Evolutionary conservation across 2,329 filamentous ascomycete genomes (phyloP).

Genomic region (Aspergillus sojae): DNA sequence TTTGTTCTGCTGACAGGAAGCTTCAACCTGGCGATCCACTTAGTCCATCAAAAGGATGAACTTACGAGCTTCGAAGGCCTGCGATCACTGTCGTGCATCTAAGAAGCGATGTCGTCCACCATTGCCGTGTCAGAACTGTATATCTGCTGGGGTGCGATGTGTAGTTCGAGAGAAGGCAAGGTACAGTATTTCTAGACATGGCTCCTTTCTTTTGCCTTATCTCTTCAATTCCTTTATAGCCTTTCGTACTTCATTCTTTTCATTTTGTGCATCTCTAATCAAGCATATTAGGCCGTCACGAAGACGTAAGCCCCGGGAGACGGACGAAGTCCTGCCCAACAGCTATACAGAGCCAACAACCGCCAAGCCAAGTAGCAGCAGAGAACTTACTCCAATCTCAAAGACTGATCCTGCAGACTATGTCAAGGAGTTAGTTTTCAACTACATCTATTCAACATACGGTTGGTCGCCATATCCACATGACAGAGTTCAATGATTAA

Average conservation of each 20-base stretch:
- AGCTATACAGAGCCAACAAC: not conserved
- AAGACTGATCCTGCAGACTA: conserved; percentile 4
- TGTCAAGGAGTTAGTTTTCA: not conserved
- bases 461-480: not conserved
- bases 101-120: conserved; percentile 2
- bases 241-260: not conserved
- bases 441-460: conserved; percentile 4
- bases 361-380: not conserved
- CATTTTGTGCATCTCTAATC: not conserved
- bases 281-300: not conserved
- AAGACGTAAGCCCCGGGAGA: not conserved
- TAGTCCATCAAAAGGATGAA: not conserved
- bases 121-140: not conserved
- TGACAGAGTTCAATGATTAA: not conserved
- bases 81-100: conserved; percentile 2
- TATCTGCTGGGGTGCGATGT: conserved; percentile 2
- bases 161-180: conserved; percentile 4
- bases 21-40: not conserved
- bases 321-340: not conserved
- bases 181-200: not conserved
- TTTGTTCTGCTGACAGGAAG: not conserved
- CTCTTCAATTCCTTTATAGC: not conserved
- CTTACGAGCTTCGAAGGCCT: conserved; percentile 1
- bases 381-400: not conserved
- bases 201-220: not conserved